Evolutionary conservation across 176 grass and related monocot species (phyloP).

Genomic region (Carex parvula): DNA sequence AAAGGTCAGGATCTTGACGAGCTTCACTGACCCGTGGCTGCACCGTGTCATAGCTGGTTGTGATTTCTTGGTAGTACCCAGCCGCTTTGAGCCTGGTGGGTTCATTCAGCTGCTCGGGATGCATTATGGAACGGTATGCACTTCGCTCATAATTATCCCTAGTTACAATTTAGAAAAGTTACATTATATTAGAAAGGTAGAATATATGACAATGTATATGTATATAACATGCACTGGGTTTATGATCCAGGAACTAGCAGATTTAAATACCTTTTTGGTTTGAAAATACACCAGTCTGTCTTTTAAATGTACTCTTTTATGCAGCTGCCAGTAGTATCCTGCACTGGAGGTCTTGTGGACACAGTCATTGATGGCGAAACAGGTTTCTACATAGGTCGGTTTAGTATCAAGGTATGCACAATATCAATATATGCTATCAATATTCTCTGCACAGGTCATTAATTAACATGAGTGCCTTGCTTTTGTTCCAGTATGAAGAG

Average conservation of each 20-base stretch:
- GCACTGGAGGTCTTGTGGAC: constrained; percentile 81
- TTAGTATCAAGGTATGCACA: constrained; percentile 35
- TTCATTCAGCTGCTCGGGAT: constrained; percentile 88
- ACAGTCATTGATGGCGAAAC: constrained; percentile 62
- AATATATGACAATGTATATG: background rate
- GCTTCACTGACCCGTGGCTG: constrained; percentile 59
- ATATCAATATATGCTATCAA: background rate
- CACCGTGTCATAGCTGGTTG: constrained; percentile 78
- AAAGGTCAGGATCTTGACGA: constrained; percentile 54
- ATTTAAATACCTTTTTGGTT: background rate
- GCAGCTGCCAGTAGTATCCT: constrained; percentile 52
- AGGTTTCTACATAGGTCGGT: constrained; percentile 70
- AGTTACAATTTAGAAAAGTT: background rate
- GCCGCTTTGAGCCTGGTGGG: constrained; percentile 83
- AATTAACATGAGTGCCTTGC: background rate
- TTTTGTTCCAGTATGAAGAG: constrained; percentile 34
- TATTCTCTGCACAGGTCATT: background rate
- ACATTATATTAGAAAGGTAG: background rate
- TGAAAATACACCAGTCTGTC: background rate
- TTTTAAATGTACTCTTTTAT: background rate
- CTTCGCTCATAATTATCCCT: background rate
- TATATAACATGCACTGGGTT: background rate
- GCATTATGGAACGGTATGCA: constrained; percentile 68
- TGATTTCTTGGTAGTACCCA: constrained; percentile 57
- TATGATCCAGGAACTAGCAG: background rate